Conservation (phyloP, 495 filamentous ascomycete genomes). For the Paragyromitra xinjiangensis region DNA sequence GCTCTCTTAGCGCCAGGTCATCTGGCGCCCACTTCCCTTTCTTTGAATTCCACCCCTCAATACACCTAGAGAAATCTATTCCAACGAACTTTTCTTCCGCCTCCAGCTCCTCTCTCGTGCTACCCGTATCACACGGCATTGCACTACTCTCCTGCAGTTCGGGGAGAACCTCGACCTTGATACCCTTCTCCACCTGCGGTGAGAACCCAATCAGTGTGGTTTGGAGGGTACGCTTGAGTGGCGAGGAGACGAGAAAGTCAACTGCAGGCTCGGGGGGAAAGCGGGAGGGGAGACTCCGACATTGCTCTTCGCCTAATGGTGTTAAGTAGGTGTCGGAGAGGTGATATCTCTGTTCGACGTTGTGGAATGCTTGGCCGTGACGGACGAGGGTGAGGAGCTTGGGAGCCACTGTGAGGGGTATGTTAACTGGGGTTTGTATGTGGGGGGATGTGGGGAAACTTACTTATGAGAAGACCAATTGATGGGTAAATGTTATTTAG, state of each 20-base stretch:
- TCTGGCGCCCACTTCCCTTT: slow-evolving; percentile 68
- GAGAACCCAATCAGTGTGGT: slow-evolving; percentile 78
- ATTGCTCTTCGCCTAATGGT: slow-evolving; percentile 78
- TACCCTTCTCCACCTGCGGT: slow-evolving; percentile 59
- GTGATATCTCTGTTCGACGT: slow-evolving; percentile 77
- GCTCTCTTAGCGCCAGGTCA: slow-evolving; percentile 66
- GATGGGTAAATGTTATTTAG: not conserved
- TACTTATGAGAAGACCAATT: slow-evolving; percentile 8
- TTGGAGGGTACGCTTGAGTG: slow-evolving; percentile 82
- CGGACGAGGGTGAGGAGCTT: slow-evolving; percentile 55
- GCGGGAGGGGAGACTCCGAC: slow-evolving; percentile 65
- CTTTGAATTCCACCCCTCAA: slow-evolving; percentile 70
- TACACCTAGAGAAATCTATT: slow-evolving; percentile 63
- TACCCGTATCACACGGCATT: slow-evolving; percentile 82
- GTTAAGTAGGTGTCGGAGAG: slow-evolving; percentile 83
- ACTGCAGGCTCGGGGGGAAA: slow-evolving; percentile 74
- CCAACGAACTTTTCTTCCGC: slow-evolving; percentile 66
- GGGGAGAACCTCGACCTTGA: slow-evolving; percentile 73
- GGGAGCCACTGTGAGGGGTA: slow-evolving; percentile 32
- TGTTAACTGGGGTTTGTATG: slow-evolving; percentile 3
- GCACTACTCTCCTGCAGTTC: slow-evolving; percentile 83
- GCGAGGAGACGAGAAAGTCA: slow-evolving; percentile 80
- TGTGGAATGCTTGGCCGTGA: slow-evolving; percentile 78
- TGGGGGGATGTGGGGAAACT: not conserved
- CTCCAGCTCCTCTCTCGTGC: slow-evolving; percentile 63